Evolutionary conservation across 257 asterid species (phyloP), one percentile per base, ranked within the genome.

Genomic region (Cruciata laevipes): DNA sequence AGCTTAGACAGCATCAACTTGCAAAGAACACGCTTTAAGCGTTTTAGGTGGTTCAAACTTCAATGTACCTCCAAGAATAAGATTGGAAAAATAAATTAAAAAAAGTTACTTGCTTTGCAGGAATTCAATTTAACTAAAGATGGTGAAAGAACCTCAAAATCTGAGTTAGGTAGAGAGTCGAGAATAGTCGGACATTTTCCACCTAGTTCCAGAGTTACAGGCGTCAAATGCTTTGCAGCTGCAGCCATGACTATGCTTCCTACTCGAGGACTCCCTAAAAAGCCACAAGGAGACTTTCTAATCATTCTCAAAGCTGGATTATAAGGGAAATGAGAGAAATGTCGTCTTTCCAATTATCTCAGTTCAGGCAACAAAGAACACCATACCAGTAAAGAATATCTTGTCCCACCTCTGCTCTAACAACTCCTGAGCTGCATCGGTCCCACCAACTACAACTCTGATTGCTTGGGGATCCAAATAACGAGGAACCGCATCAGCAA

Each of bases 151-250:
- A 91, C 96, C 96, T 87, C 80, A 4, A 91, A 73, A 75, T 87
- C 95, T 18, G 89, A 76, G 65, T 20, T 75, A 10, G 87, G 76
- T 64, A 87, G 81, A 18, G 84, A 76, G 79, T 93, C 97, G 2
- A 93, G 75, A 79, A 93, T 86, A 76, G 81, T 83, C 0, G 97
- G 97, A 56, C 95, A 90, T 79, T 93, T 93, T 66, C 99, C 99
- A 9, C 99, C 99, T 14, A 93, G 84, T 81, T 93, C 99, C 25
- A 93, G 89, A 53, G 89, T 84, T 74, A 93, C 99, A 7, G 99
- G 99, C 2, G 99, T 93, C 78, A 93, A 83, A 78, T 90, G 90
- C 80, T 85, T 90, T 23, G 97, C 99, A 63, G 97, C 99, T 60
- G 97, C 96, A 10, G 96, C 65, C 97, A 90, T 82, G 76, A 93